Evolutionary conservation across 2,329 filamentous ascomycete genomes (phyloP), one percentile per base, ranked within the genome.

Genomic region (Xylariaceae sp.): DNA sequence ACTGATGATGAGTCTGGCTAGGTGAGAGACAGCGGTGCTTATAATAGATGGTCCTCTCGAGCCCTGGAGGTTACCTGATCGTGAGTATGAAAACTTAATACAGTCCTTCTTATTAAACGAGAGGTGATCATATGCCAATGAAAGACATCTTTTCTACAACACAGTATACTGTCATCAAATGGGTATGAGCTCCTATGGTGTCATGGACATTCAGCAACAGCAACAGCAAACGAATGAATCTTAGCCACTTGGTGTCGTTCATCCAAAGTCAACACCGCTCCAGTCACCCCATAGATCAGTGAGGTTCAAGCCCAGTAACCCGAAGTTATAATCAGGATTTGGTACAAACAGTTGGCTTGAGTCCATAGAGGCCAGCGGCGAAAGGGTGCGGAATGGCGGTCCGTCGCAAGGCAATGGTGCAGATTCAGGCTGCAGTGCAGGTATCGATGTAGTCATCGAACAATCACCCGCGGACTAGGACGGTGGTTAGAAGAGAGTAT

Each of bases 211-310:
- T n/a, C 11, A 43, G 35, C 30, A 48, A 11, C 9, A 29, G 29
- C 9, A 26, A 43, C 19, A 43, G 8, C 6, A 26, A 45, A 41
- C 31, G 30, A 53, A 34, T 37, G 11, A 45, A 46, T 45, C 12
- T 9, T 32, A 41, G 27, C 42, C 46, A n/a, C 39, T 26, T 30
- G 19, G 8, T 11, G n/a, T 48, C 26, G 6, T 11, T 50, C 44
- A 65, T n/a, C 55, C 6, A 31, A 66, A 62, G 44, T 64, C 65
- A 37, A 46, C 50, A 7, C 51, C 56, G 8, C 54, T 62, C 62
- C 62, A 68, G 47, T 79, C 77, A 41, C 76, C 78, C 79, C 79
- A 81, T 51, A 81, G 70, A 59, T 81, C 78, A 56, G 80, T 80
- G 49, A 81, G 65, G 58, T 80, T 79, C 51, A 79, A 71, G 3